phyloP scores from a whole-genome alignment of 305 asterid genomes.

The Caryopteris hybrid region DNA sequence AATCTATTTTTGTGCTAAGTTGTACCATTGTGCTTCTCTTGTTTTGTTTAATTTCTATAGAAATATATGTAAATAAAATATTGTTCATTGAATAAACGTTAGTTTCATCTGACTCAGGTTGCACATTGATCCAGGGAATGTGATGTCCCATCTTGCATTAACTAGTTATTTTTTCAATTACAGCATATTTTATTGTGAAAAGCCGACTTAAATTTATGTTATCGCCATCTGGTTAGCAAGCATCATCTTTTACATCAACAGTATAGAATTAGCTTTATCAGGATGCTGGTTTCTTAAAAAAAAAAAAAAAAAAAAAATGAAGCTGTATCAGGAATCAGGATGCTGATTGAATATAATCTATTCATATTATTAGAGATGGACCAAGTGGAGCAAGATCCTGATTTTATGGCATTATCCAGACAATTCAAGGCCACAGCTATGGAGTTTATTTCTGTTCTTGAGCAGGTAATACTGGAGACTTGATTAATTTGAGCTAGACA shows the following conservation, averaged over 20 bases:
- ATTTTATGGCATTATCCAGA: conserved; percentile 78
- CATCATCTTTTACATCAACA: not conserved
- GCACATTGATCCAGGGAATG: conserved; percentile 1
- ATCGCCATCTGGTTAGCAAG: conserved; percentile 11
- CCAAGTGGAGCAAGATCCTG: conserved; percentile 94
- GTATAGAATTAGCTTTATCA: conserved; percentile 8
- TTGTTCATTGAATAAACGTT: not conserved
- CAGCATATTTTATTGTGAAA: conserved; percentile 11
- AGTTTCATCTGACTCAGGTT: conserved; percentile 7
- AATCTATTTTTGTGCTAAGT: conserved; percentile 9
- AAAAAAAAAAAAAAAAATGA: no score
- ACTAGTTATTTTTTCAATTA: not conserved
- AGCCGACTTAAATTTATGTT: conserved; percentile 8
- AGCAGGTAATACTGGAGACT: conserved; percentile 64
- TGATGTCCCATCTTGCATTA: not conserved
- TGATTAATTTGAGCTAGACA: conserved; percentile 11
- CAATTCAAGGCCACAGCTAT: conserved; percentile 91
- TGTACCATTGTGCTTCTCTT: not conserved
- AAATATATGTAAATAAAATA: not conserved
- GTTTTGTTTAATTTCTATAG: not conserved
- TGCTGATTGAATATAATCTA: conserved; percentile 30
- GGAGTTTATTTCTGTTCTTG: conserved; percentile 94
- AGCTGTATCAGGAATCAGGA: conserved; percentile 22
- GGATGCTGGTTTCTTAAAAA: conserved; percentile 40
- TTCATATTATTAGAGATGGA: conserved; percentile 74